A percentile compares a stretch with the other conserved stretches of the same genome.
phyloP scores from a whole-genome alignment of 2,329 filamentous ascomycete genomes.

The Tolypocladium pustulatum region DNA sequence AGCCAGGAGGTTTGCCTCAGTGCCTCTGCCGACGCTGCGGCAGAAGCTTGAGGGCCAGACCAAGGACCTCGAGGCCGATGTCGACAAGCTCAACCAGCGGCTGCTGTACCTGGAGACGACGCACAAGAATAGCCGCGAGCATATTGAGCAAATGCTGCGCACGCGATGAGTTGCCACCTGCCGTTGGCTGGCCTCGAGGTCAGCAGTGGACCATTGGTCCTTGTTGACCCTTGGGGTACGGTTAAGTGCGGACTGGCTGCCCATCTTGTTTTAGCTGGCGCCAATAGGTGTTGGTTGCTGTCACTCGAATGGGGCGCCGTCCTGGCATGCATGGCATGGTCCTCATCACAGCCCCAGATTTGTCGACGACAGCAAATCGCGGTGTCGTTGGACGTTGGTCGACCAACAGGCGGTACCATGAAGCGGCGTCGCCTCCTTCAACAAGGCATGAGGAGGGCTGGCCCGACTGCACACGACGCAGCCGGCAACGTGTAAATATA shows the following conservation, averaged over 20 bases:
- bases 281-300: not conserved
- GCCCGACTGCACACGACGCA: not conserved
- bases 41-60: slow-evolving; percentile 67
- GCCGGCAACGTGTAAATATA: not conserved
- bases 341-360: not conserved
- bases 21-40: slow-evolving; percentile 62
- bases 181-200: not conserved
- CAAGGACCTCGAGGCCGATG: slow-evolving; percentile 64
- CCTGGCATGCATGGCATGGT: too few species aligned
- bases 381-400: not conserved
- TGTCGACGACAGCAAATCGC: not conserved
- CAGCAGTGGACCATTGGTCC: not conserved
- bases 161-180: slow-evolving; percentile 24
- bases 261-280: not conserved
- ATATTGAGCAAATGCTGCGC: slow-evolving; percentile 78
- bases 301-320: not conserved
- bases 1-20: slow-evolving; percentile 67
- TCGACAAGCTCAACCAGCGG: slow-evolving; percentile 76
- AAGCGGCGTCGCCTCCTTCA: not conserved
- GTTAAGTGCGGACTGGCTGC: not conserved
- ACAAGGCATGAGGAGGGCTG: not conserved
- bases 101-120: slow-evolving; percentile 91
- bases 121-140: slow-evolving; percentile 83
- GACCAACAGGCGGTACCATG: not conserved
- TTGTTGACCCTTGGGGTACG: not conserved